These are phyloP conservation scores for Coniochaeta sp. DNA, from an alignment of 2,329 filamentous ascomycete genomes.

Conservation along the genomic window DNA sequence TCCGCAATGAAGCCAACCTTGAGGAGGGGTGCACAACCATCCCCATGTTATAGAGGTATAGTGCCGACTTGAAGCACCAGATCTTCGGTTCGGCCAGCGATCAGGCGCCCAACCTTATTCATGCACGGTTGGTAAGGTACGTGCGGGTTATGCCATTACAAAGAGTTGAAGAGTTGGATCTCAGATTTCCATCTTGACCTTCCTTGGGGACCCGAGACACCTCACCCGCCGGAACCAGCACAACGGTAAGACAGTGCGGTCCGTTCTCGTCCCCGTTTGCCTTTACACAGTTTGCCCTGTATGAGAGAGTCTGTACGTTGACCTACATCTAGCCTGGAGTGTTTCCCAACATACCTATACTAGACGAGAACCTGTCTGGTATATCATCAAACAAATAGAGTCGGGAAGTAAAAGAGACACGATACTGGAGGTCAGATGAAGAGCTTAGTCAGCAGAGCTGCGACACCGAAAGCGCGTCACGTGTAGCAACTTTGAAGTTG, in stretches of 20 bases:
- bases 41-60: background rate
- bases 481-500: no score
- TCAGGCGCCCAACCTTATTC: background rate
- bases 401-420: no score
- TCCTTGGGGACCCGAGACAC: background rate
- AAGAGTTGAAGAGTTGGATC: background rate
- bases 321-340: background rate
- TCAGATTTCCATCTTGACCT: background rate
- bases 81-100: background rate
- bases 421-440: no score
- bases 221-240: background rate
- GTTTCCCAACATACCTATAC: no score
- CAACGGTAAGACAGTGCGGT: background rate
- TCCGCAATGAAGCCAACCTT: no score
- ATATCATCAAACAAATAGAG: no score
- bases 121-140: background rate
- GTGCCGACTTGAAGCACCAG: background rate
- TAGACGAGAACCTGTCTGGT: no score
- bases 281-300: background rate
- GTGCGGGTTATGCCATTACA: background rate
- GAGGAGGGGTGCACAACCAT: no score
- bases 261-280: no score
- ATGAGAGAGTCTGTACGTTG: background rate
- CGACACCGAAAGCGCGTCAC: no score
- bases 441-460: no score